Evolutionary conservation across 495 filamentous ascomycete species (phyloP).

Genomic region (Entonaema liquescens): DNA sequence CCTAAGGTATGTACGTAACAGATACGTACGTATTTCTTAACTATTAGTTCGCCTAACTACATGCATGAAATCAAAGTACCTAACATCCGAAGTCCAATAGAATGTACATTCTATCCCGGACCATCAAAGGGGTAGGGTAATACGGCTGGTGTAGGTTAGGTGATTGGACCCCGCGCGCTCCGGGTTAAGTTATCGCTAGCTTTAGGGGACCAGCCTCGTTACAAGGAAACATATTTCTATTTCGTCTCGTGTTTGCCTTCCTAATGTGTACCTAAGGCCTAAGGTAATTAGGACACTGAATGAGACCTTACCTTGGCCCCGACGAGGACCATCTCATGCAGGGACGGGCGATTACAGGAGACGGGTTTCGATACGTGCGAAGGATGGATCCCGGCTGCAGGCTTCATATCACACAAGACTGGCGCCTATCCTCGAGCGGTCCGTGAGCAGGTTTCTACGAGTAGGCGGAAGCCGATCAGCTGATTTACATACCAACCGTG

Average conservation of each 20-base stretch:
- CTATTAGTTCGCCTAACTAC: slow-evolving; percentile 11
- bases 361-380: slow-evolving; percentile 37
- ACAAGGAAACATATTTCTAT: slow-evolving; percentile 12
- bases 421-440: slow-evolving; percentile 16
- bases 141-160: slow-evolving; percentile 5
- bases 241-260: slow-evolving; percentile 36
- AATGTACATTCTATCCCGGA: slow-evolving; percentile 10
- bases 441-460: slow-evolving; percentile 14
- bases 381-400: slow-evolving; percentile 32
- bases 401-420: slow-evolving; percentile 24
- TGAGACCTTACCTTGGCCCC: slow-evolving; percentile 19
- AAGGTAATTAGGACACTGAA: slow-evolving; percentile 4
- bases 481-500: slow-evolving; percentile 18
- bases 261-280: slow-evolving; percentile 6
- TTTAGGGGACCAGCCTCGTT: slow-evolving; percentile 15
- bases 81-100: slow-evolving; percentile 17
- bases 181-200: slow-evolving; percentile 13
- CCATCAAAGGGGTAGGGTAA: slow-evolving; percentile 16
- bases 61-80: too few relatives aligned
- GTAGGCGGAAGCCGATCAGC: slow-evolving; percentile 41
- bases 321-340: slow-evolving; percentile 27
- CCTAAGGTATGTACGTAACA: background rate
- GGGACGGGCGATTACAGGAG: slow-evolving; percentile 40
- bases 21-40: background rate
- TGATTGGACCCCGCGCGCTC: slow-evolving; percentile 22